A percentile compares a stretch with the other conserved stretches of the same genome.
These are phyloP conservation scores for Ocimum tenuiflorum DNA, from an alignment of 257 asterid species.

Conservation along the genomic window DNA sequence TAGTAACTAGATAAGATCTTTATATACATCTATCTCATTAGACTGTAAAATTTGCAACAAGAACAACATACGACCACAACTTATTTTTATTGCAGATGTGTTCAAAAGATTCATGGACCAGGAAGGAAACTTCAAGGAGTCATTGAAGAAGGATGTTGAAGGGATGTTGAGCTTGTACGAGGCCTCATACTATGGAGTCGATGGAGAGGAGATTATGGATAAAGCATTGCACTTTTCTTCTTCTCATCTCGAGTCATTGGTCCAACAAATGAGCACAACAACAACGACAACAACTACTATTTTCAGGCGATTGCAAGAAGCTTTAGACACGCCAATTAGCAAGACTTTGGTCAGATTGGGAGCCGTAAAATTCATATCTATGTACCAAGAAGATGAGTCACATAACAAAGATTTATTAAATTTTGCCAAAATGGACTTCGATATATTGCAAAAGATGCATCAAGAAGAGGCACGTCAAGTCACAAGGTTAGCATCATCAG, in stretches of 20 bases:
- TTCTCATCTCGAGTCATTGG: constrained; percentile 6
- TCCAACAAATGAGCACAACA: not conserved
- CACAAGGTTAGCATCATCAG: constrained; percentile 13
- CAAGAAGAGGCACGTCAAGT: constrained; percentile 22
- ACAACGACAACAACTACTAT: too few relatives aligned
- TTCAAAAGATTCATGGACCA: constrained; percentile 20
- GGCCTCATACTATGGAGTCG: constrained; percentile 21
- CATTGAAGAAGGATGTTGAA: not conserved
- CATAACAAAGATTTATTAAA: constrained; percentile 10
- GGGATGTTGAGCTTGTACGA: constrained; percentile 30
- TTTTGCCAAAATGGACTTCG: constrained; percentile 24
- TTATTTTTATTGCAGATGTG: constrained; percentile 15
- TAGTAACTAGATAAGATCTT: too few relatives aligned
- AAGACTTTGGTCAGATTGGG: constrained; percentile 23
- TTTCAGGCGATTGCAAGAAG: constrained; percentile 8
- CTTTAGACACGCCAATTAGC: constrained; percentile 23
- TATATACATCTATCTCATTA: too few relatives aligned
- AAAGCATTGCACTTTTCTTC: constrained; percentile 28
- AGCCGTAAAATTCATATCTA: constrained; percentile 16
- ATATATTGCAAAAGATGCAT: constrained; percentile 19
- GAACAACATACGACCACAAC: too few relatives aligned
- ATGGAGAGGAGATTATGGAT: constrained; percentile 27
- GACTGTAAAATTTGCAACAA: too few relatives aligned
- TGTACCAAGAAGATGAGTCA: constrained; percentile 22
- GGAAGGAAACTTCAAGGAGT: constrained; percentile 22